Evolutionary conservation across 2,329 filamentous ascomycete species (phyloP).

Genomic region (Emmonsiellopsis sp.): DNA sequence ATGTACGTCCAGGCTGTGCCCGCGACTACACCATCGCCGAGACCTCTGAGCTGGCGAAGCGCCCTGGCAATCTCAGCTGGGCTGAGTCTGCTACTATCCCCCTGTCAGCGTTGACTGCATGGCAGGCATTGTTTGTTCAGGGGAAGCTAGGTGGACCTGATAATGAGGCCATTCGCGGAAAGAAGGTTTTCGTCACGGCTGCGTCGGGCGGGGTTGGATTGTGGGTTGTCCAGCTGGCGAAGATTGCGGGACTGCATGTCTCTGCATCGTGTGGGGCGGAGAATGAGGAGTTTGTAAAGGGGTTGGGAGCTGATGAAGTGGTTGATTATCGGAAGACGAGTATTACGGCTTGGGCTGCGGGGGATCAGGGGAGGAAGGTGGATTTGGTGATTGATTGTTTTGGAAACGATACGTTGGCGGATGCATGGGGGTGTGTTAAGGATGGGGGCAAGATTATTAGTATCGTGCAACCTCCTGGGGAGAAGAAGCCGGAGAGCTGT

Average conservation of each 20-base stretch:
- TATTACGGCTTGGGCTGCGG: slow-evolving; percentile 23
- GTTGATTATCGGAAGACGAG: slow-evolving; percentile 29
- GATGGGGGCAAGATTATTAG: slow-evolving; percentile 30
- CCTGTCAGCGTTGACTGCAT: slow-evolving; percentile 35
- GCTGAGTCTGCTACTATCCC: slow-evolving; percentile 31
- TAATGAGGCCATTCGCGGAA: slow-evolving; percentile 17
- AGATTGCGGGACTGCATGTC: slow-evolving; percentile 30
- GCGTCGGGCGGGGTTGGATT: slow-evolving; percentile 38
- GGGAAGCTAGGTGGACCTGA: slow-evolving; percentile 16
- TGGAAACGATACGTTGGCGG: slow-evolving; percentile 32
- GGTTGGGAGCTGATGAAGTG: slow-evolving; percentile 33
- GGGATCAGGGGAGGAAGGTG: slow-evolving; percentile 22
- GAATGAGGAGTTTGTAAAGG: slow-evolving; percentile 32
- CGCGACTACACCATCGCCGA: slow-evolving; percentile 28
- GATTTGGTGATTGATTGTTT: slow-evolving; percentile 40
- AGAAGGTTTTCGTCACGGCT: slow-evolving; percentile 36
- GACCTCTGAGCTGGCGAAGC: slow-evolving; percentile 29
- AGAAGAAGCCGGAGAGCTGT: slow-evolving; percentile 20
- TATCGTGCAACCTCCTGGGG: slow-evolving; percentile 30
- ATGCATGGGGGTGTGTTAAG: slow-evolving; percentile 35
- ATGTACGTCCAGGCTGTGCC: slow-evolving; percentile 27
- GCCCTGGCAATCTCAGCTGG: slow-evolving; percentile 28
- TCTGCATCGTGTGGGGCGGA: slow-evolving; percentile 30
- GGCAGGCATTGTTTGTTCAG: slow-evolving; percentile 37
- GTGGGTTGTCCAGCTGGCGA: slow-evolving; percentile 28